Evolutionary conservation across 2,329 filamentous ascomycete genomes (phyloP), one percentile per base, ranked within the genome.

Genomic region (Colletotrichum viniferum): DNA sequence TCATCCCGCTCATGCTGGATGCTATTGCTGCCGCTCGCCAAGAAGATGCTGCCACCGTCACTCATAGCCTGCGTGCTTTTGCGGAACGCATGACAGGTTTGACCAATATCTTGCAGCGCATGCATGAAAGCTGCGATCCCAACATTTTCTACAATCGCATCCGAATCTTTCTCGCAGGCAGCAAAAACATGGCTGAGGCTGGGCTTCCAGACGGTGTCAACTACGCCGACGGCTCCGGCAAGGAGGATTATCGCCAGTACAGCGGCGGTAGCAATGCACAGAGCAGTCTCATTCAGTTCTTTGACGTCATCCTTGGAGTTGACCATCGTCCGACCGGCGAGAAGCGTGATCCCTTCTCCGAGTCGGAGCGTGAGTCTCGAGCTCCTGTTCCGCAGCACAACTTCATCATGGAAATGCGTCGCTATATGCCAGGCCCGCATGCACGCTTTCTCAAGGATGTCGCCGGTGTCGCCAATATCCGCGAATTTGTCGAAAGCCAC

Each of bases 171-270:
- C 90, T 99, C 4, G 96, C 97, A 7, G 97, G 97, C 16, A 97
- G 96, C 83, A 98, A 98, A 89, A 98, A 98, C 83, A 99, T 98
- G 97, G 92, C 91, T 64, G 96, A 98, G 77, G 97, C 96, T 6
- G 97, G 97, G 16, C 89, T 99, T 12, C 96, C 97, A 0, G 88
- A 93, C 75, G 97, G 97, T 24, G 93, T 99, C 66, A 87, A 96
- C 64, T 98, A 98, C 82, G 96, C 98, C 79, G 92, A 95, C 77
- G 95, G 94, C 24, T 91, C 91, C 13, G 93, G 92, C 30, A 88
- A 86, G 14, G 89, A 92, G 36, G 87, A 89, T 5, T 98, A 95
- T 82, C 92, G 94, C 32, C 95, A 98, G 81, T 98, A 96, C 83
- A 94, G 94, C 77, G 97, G 97, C 55, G 97, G 97, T 34, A 98